A percentile compares a stretch with the other conserved stretches of the same genome.
Conservation (phyloP, 2,329 filamentous ascomycete genomes). For the Oidium heveae region DNA sequence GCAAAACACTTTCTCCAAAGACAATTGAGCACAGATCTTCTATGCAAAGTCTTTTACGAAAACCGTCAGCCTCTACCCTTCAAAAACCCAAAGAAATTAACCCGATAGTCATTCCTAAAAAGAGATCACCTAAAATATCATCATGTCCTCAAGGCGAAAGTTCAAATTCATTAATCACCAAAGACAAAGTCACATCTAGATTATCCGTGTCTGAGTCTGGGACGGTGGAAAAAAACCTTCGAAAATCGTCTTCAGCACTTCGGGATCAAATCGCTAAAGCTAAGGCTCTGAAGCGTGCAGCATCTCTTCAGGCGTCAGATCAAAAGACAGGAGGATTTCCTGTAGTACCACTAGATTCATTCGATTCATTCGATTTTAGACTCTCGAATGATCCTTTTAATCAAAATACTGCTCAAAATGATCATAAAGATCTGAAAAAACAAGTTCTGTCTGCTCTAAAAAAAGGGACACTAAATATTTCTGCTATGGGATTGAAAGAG, state of each 20-base stretch:
- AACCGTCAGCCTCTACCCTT: constrained; percentile 24
- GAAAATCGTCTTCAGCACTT: constrained; percentile 55
- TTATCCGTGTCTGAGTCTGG: constrained; percentile 3
- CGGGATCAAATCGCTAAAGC: constrained; percentile 85
- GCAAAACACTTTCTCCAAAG: constrained; percentile 22
- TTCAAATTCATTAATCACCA: constrained; percentile 3
- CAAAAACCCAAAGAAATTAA: constrained; percentile 9
- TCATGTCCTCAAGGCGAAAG: constrained; percentile 5
- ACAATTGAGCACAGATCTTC: constrained; percentile 26
- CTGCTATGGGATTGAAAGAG: constrained; percentile 52
- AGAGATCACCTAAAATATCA: constrained; percentile 6
- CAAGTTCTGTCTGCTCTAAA: constrained; percentile 48
- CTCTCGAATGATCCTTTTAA: constrained; percentile 45
- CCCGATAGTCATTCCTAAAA: constrained; percentile 8
- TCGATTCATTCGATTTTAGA: constrained; percentile 32
- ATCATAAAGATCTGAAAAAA: constrained; percentile 39
- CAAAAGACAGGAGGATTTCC: constrained; percentile 7
- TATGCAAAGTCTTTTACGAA: constrained; percentile 26
- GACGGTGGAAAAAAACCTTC: constrained; percentile 19
- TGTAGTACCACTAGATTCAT: constrained; percentile 20
- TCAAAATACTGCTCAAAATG: constrained; percentile 28
- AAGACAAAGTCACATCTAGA: background rate
- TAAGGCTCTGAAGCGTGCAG: constrained; percentile 49
- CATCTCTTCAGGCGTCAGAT: constrained; percentile 16
- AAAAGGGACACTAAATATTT: constrained; percentile 68